Evolutionary conservation across 306 rosid genomes (phyloP), one percentile per base, ranked within the genome.

Genomic region (Ceratonia siliqua): DNA sequence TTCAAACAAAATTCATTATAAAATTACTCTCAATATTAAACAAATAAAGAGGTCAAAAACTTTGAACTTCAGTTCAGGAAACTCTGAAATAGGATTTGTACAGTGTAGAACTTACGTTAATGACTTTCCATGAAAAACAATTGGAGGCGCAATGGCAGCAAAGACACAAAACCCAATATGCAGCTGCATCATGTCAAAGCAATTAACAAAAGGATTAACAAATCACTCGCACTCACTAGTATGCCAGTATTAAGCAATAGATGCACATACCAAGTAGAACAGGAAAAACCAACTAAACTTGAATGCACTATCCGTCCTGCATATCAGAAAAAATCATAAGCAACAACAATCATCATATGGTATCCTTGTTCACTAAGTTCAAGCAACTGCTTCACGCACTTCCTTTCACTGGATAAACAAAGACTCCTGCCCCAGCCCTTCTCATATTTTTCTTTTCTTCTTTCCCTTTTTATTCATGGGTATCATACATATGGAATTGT

Each of bases 231-330:
- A n/a, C 32, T 79, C 50, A 53, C 75, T 13, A 56, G 30, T 73
- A n/a, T 69, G 43, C 38, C 28, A 78, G 46, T 1, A 76, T 36
- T 14, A 63, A 45, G 66, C 61, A 54, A 43, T 9, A 35, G 78
- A 70, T 33, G 28, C 67, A 78, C 90, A 46, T 89, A 94, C 98
- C 95, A 90, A 21, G 88, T 94, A 94, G 84, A 94, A 87, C 84
- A 94, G 2, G 89, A 94, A 94, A 84, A 94, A 94, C 98, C 98
- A 94, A 67, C 97, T 49, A 52, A 94, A 94, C 87, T 87, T 94
- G 79, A 94, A 52, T 32, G 98, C 98, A 82, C 98, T 94, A 81
- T 94, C 97, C 1, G 98, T 91, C 91, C 98, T 94, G 93, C 84
- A 87, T 79, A 75, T 71, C 46, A 33, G 49, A 84, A 79, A 63